Base-by-base conservation (phyloP, 2,329 filamentous ascomycete genomes). In the Aureobasidium sp. region DNA sequence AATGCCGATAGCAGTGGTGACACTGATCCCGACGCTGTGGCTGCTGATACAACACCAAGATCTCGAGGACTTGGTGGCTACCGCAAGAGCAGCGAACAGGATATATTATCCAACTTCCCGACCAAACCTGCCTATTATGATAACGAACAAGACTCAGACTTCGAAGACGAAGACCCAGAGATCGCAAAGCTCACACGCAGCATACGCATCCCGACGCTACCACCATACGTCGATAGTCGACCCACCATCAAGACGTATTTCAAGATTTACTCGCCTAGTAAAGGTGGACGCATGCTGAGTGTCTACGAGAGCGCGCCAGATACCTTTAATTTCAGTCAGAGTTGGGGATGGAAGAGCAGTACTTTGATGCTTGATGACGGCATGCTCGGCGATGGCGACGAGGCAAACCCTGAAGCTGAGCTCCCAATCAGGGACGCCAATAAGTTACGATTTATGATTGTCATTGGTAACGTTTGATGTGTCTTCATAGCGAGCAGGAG, bases 231-330 rank as follows among this genome's bases (percentile, higher is more conserved):
- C 37, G 82, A 85, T 66, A 76, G 74, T 2, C 75, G 82, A 1
- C 81, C 82, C 0, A 83, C 81, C 1, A 84, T 85, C 69, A 80
- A 80, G 67, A 84, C 82, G 0, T 85, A 85, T 66, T 85, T 84
- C 73, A 84, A 84, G 69, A 84, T 85, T 59, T 85, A 84, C 71
- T 79, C 75, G n/a, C 82, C 82, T 0, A 79, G 76, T 26, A 82
- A 83, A 65, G 82, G 81, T n/a, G 82, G 82, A 3, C 72, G 82
- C 15, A 79, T 84, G 75, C 69, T 85, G 39, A 81, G 78, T 57
- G 81, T 84, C n/a, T 84, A 84, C 66, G 82, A 84, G 65, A 79
- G 76, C 50, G 81, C 81, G 5, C 82, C 82, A 1, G 82, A 84
- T 67, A 77, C 76, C 61, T 85, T 85, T 70, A 84, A 84, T 67